These are phyloP conservation scores for Begonia loranthoides DNA, from an alignment of 306 rosid genomes.

Conservation along the genomic window DNA sequence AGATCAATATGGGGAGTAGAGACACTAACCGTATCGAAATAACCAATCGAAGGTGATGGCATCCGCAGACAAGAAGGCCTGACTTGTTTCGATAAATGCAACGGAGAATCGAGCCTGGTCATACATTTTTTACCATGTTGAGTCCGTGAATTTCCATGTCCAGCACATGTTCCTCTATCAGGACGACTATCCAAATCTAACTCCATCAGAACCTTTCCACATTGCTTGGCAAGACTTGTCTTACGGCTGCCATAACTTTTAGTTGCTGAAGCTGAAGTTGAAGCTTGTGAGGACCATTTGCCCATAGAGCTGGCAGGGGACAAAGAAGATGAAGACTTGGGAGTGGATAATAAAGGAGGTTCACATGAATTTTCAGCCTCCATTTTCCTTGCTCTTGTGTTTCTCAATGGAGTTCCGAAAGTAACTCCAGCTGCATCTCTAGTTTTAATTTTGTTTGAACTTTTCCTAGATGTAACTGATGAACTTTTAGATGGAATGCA, in stretches of 20 bases:
- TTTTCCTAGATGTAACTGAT: conserved; percentile 2
- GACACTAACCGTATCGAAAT: conserved; percentile 31
- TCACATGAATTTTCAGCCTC: conserved; percentile 6
- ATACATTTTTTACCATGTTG: background rate
- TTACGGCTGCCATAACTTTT: conserved; percentile 1
- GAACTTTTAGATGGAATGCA: conserved; percentile 2
- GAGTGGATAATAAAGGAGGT: conserved; percentile 7
- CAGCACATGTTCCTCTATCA: background rate
- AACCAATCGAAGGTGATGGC: conserved; percentile 42
- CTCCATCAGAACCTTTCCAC: conserved; percentile 5
- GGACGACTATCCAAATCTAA: conserved; percentile 3
- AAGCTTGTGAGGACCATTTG: conserved; percentile 20
- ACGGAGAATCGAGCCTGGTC: conserved; percentile 6
- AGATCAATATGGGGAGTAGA: too few species aligned
- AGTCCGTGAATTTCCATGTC: conserved; percentile 5
- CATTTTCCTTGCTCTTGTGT: conserved; percentile 4
- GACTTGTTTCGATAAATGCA: conserved; percentile 7
- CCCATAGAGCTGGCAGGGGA: conserved; percentile 19
- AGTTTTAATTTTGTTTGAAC: conserved; percentile 6
- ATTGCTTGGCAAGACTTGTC: background rate
- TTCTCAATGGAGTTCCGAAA: conserved; percentile 8
- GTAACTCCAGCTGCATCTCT: conserved; percentile 6
- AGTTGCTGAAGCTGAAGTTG: conserved; percentile 12
- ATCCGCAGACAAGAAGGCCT: conserved; percentile 36
- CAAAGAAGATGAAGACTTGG: conserved; percentile 13